Evolutionary conservation across 257 asterid genomes (phyloP).

Genomic region (Knoxia roxburghii): DNA sequence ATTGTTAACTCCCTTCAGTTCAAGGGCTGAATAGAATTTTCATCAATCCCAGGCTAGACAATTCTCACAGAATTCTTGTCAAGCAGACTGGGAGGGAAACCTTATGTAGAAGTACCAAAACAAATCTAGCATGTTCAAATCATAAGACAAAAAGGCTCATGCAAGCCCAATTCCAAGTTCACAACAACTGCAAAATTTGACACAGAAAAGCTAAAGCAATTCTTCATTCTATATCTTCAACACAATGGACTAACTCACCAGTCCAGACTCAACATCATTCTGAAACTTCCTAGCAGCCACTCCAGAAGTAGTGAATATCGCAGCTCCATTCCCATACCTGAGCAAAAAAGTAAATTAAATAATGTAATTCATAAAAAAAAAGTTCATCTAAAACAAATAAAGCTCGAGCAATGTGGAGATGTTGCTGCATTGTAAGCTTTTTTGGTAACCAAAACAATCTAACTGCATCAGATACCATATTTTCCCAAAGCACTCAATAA

Average conservation of each 20-base stretch:
- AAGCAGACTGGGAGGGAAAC: no score
- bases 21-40: not conserved
- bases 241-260: constrained; percentile 18
- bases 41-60: not conserved
- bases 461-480: not conserved
- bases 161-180: constrained; percentile 3
- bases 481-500: not conserved
- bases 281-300: constrained; percentile 41
- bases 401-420: not conserved
- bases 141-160: not conserved
- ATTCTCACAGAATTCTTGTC: not conserved
- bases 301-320: constrained; percentile 36
- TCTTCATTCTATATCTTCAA: not conserved
- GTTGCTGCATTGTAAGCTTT: not conserved
- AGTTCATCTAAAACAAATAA: not conserved
- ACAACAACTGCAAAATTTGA: not conserved
- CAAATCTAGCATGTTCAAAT: no score
- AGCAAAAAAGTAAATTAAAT: not conserved
- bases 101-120: not conserved
- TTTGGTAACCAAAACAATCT: not conserved
- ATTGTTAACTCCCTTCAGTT: not conserved
- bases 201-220: not conserved
- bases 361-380: constrained; percentile 1
- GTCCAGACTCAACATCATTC: constrained; percentile 39
- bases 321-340: constrained; percentile 31